phyloP scores from a whole-genome alignment of 2,329 filamentous ascomycete species.

The Ceratocystis lukuohia region DNA sequence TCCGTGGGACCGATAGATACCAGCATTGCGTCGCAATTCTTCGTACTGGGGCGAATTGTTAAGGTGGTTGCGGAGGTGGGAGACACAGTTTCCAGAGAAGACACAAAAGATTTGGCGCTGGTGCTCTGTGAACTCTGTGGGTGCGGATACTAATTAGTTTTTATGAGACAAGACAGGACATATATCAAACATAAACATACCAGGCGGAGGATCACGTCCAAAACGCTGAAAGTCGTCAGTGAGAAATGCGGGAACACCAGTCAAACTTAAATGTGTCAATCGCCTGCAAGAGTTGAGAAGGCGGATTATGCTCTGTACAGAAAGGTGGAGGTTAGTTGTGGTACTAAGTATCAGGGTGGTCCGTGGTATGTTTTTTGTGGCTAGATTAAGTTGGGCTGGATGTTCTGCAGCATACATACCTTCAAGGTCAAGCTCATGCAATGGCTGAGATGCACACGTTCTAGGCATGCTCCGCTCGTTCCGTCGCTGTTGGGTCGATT shows the following conservation, averaged over 20 bases:
- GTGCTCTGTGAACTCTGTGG: constrained; percentile 81
- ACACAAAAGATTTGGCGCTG: constrained; percentile 95
- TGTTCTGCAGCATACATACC: constrained; percentile 38
- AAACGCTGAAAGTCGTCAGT: constrained; percentile 71
- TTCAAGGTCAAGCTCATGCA: constrained; percentile 72
- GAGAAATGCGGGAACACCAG: constrained; percentile 82
- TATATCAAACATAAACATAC: constrained; percentile 29
- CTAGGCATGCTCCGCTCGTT: constrained; percentile 44
- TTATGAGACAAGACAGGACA: not conserved
- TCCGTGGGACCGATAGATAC: not conserved
- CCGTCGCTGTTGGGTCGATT: constrained; percentile 21
- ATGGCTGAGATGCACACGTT: constrained; percentile 92
- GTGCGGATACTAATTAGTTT: constrained; percentile 23
- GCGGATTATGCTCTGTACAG: constrained; percentile 59
- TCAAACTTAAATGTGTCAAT: constrained; percentile 86
- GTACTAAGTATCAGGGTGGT: not conserved
- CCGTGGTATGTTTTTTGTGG: no score
- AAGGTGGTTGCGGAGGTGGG: constrained; percentile 62
- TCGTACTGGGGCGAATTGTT: constrained; percentile 43
- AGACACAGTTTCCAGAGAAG: constrained; percentile 79
- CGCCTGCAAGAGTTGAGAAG: constrained; percentile 84
- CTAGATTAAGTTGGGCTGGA: not conserved
- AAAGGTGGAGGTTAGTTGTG: not conserved
- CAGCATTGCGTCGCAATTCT: constrained; percentile 27
- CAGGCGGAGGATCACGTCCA: constrained; percentile 70